Conservation (phyloP, 352 stramenopile genomes). For the Plasmopara halstedii region DNA sequence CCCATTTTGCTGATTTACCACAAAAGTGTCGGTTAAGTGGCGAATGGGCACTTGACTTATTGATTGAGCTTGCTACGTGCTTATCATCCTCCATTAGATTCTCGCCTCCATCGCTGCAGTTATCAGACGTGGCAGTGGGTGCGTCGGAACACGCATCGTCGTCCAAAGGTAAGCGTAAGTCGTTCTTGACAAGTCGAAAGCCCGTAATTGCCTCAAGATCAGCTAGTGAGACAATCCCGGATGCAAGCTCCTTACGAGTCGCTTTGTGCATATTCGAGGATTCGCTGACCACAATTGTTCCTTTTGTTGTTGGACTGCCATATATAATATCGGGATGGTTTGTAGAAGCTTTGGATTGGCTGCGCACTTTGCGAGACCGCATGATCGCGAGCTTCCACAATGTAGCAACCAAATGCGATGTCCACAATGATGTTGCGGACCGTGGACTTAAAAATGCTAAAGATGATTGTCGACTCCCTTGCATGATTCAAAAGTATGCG, state of each 20-base stretch:
- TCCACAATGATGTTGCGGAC: conserved; percentile 13
- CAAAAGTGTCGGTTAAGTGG: not conserved
- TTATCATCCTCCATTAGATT: not conserved
- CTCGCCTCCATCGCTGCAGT: conserved; percentile 12
- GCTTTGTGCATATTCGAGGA: conserved; percentile 20
- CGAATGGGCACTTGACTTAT: not conserved
- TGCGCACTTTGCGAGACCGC: conserved; percentile 11
- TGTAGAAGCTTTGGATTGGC: not conserved
- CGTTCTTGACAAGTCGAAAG: conserved; percentile 11
- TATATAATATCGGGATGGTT: conserved; percentile 6
- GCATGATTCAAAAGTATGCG: conserved; percentile 8
- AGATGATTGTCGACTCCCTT: conserved; percentile 3
- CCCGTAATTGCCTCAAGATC: conserved; percentile 22
- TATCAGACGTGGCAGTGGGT: conserved; percentile 18
- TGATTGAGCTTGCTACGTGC: not conserved
- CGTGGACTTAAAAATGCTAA: conserved; percentile 4
- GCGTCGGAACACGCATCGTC: conserved; percentile 17
- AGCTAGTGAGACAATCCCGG: conserved; percentile 19
- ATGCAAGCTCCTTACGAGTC: conserved; percentile 15
- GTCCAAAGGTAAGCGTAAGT: conserved; percentile 5
- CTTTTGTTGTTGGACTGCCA: not conserved
- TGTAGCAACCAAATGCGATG: conserved; percentile 13
- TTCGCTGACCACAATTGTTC: conserved; percentile 4
- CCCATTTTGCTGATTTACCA: conserved; percentile 9
- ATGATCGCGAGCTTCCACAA: conserved; percentile 24